Conservation (phyloP, 78 protist species). For the Dictyostelium brefeldianum region DNA sequence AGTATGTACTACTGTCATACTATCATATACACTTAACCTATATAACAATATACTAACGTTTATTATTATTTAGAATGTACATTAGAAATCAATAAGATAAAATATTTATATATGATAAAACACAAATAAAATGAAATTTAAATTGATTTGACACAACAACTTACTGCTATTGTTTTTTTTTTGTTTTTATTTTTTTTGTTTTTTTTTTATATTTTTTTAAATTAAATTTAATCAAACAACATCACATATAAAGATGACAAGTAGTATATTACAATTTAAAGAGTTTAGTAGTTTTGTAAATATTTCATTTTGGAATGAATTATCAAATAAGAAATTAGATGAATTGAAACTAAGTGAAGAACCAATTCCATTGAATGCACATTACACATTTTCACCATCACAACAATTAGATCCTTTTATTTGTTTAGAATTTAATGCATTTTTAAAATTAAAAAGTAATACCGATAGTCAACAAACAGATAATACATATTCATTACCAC, state of each 20-base stretch:
- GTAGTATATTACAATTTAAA: constrained; percentile 43
- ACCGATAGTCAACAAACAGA: neutral
- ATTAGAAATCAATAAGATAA: too few relatives aligned
- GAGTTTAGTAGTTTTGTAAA: constrained; percentile 77
- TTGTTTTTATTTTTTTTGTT: neutral
- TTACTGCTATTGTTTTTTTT: too few relatives aligned
- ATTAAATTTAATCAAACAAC: neutral
- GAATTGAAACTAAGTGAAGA: constrained; percentile 71
- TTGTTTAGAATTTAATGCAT: constrained; percentile 58
- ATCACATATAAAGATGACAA: neutral
- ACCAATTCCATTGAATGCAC: constrained; percentile 45
- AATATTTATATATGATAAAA: too few relatives aligned
- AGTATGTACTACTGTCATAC: too few relatives aligned
- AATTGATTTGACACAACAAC: too few relatives aligned
- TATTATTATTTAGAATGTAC: too few relatives aligned
- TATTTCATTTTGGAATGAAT: constrained; percentile 80
- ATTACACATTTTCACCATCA: constrained; percentile 59
- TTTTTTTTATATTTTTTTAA: constrained; percentile 5
- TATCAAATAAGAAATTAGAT: constrained; percentile 77
- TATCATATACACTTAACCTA: too few relatives aligned
- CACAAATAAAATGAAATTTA: too few relatives aligned
- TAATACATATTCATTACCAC: constrained; percentile 31
- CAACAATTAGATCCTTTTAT: constrained; percentile 64
- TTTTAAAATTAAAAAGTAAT: neutral
- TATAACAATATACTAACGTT: too few relatives aligned